These are phyloP conservation scores for Fusarium torreyae DNA, from an alignment of 2,329 filamentous ascomycete species.

Conservation along the genomic window DNA sequence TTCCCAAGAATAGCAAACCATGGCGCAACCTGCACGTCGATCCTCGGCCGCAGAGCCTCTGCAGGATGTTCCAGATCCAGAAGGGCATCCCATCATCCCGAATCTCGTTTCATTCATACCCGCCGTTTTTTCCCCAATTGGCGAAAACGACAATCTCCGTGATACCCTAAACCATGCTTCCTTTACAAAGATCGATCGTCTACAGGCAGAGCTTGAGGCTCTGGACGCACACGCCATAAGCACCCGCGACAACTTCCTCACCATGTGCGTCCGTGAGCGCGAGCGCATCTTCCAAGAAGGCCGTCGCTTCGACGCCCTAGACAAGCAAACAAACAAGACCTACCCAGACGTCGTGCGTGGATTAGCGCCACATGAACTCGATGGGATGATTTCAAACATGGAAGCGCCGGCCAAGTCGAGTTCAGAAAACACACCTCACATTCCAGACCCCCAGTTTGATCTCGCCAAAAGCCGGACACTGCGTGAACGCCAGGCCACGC, in stretches of 20 bases:
- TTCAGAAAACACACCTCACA: conserved; percentile 19
- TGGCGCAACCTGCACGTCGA: conserved; percentile 30
- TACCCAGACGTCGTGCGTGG: conserved; percentile 14
- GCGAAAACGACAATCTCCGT: conserved; percentile 12
- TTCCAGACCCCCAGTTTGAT: conserved; percentile 42
- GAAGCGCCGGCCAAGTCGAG: conserved; percentile 32
- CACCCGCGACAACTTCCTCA: conserved; percentile 52
- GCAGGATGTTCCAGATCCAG: conserved; percentile 24
- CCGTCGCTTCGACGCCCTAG: conserved; percentile 35
- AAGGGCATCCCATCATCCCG: conserved; percentile 32
- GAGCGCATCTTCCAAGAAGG: conserved; percentile 50
- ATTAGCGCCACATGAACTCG: conserved; percentile 28
- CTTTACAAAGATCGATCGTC: conserved; percentile 30
- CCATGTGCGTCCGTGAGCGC: conserved; percentile 52
- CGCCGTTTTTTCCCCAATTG: conserved; percentile 55
- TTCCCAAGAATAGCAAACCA: conserved; percentile 4
- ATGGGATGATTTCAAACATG: conserved; percentile 53
- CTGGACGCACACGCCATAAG: conserved; percentile 48
- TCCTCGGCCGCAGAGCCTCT: not conserved
- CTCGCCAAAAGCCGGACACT: conserved; percentile 25
- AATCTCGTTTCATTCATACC: conserved; percentile 16
- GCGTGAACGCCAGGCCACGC: conserved; percentile 43
- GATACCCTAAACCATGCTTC: conserved; percentile 13
- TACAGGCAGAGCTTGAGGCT: conserved; percentile 41
- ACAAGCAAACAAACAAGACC: not conserved